A percentile compares a stretch with the other conserved stretches of the same genome.
These are phyloP conservation scores for Psophocarpus tetragonolobus DNA, from an alignment of 306 rosid species.

Conservation along the genomic window DNA sequence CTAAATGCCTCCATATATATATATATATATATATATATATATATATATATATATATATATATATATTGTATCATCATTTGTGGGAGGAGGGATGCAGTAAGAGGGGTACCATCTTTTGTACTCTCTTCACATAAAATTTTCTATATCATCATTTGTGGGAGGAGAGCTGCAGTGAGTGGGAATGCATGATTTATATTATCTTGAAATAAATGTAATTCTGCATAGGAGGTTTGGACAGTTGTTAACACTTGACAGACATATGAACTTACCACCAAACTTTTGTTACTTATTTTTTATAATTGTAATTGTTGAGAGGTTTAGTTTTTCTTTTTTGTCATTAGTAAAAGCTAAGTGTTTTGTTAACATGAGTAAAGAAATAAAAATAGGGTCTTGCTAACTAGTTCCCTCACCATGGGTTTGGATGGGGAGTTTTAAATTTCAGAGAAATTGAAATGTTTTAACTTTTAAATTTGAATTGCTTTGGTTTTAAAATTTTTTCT, in stretches of 20 bases:
- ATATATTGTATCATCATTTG: background rate
- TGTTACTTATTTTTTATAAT: background rate
- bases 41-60: no score
- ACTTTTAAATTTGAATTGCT: no score
- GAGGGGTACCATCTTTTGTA: no score
- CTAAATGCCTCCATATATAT: background rate
- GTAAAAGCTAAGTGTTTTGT: background rate
- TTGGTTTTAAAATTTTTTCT: no score
- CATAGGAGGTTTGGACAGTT: background rate
- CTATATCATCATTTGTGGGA: background rate
- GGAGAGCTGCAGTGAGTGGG: background rate
- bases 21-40: no score
- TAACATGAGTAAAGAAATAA: background rate
- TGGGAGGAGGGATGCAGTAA: background rate
- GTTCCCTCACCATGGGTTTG: background rate
- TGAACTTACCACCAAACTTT: background rate
- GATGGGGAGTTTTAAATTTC: no score
- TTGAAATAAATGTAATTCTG: background rate
- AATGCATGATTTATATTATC: background rate
- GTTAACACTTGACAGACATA: background rate
- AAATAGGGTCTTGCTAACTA: background rate
- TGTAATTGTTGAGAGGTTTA: background rate
- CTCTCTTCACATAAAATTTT: background rate
- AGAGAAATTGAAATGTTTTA: no score
- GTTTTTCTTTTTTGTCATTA: background rate